Conservation (phyloP, 2,329 filamentous ascomycete species). For the Monosporascus cannonballus region DNA sequence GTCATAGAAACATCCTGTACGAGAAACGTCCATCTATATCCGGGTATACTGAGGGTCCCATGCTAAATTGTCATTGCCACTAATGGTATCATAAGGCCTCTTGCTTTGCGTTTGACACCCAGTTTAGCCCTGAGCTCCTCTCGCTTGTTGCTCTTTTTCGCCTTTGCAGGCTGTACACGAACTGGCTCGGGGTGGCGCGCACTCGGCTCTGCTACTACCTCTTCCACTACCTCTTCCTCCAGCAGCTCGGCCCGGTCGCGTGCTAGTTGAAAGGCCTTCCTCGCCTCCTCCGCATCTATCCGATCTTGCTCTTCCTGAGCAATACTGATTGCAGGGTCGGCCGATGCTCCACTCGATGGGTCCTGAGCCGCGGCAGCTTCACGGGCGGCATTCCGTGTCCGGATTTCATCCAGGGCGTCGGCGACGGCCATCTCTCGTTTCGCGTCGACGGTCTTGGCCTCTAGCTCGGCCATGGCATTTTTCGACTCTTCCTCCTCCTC, state of each 20-base stretch:
- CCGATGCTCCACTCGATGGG: not conserved
- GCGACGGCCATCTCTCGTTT: slow-evolving; percentile 95
- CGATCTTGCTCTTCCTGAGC: not conserved
- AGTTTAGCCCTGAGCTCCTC: not conserved
- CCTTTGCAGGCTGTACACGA: not conserved
- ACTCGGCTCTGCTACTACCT: not conserved
- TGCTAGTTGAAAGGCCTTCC: not conserved
- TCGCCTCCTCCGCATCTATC: not conserved
- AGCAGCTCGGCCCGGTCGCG: not conserved
- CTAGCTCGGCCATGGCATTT: slow-evolving; percentile 91
- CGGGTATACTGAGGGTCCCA: too few species aligned
- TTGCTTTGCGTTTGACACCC: not conserved
- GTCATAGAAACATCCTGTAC: too few species aligned
- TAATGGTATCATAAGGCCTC: not conserved
- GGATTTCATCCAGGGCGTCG: slow-evolving; percentile 90
- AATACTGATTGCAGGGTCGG: not conserved
- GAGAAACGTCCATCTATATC: too few species aligned
- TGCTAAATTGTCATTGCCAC: too few species aligned
- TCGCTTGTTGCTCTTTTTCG: not conserved
- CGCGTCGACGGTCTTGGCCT: slow-evolving; percentile 88
- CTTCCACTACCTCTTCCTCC: not conserved
- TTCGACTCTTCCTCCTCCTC: slow-evolving; percentile 64
- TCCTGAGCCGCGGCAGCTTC: slow-evolving; percentile 52
- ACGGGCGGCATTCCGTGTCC: slow-evolving; percentile 82
- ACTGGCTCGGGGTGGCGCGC: not conserved